phyloP scores from a whole-genome alignment of 108 stramenopile species.

The Schizochytrium sp. region DNA sequence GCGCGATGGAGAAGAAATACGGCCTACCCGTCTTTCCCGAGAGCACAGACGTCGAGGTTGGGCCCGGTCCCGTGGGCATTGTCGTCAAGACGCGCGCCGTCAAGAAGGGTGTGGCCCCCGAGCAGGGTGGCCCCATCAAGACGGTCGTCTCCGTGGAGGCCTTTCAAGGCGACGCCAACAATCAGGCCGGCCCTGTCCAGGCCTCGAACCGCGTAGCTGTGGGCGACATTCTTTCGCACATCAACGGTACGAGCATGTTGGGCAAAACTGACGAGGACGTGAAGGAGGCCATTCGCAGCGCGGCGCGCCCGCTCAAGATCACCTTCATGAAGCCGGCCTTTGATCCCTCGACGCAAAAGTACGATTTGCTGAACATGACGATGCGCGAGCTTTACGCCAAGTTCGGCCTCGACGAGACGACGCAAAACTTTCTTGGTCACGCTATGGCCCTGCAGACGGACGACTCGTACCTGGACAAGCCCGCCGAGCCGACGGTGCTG shows the following conservation, averaged over 20 bases:
- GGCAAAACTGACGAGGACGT: not conserved
- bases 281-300: not conserved
- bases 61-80: not conserved
- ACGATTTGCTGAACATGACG: slow-evolving; percentile 79
- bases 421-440: slow-evolving; percentile 96
- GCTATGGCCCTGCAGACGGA: slow-evolving; percentile 93
- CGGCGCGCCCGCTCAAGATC: not conserved
- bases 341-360: slow-evolving; percentile 63
- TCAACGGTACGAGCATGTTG: not conserved
- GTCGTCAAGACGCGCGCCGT: not conserved
- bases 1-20: not conserved
- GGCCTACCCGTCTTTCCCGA: not conserved
- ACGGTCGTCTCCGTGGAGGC: not conserved
- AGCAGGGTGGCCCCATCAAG: not conserved
- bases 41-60: not conserved
- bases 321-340: slow-evolving; percentile 26
- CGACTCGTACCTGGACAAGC: slow-evolving; percentile 80
- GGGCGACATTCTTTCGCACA: not conserved
- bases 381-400: slow-evolving; percentile 84
- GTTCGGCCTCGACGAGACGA: slow-evolving; percentile 81
- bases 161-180: not conserved
- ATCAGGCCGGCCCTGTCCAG: not conserved
- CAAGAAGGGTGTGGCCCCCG: not conserved
- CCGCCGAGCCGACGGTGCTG: slow-evolving; percentile 75
- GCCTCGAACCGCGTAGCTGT: not conserved